Evolutionary conservation across 2,329 filamentous ascomycete genomes (phyloP).

Genomic region (Daldinia sp.): DNA sequence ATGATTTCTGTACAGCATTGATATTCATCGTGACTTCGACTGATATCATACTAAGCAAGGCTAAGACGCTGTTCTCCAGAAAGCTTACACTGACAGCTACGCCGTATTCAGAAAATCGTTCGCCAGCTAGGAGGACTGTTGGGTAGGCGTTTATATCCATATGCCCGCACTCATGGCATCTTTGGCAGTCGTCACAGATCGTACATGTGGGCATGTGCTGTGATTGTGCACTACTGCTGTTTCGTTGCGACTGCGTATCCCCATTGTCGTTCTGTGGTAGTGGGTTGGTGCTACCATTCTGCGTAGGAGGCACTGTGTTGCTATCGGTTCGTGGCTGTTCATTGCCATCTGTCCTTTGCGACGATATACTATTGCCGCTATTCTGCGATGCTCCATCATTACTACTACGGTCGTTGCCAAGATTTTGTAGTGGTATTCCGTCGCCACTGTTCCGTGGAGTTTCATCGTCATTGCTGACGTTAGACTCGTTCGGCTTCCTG

Average conservation of each 20-base stretch:
- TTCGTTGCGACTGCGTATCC: no score
- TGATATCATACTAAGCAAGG: background rate
- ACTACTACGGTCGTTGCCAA: no score
- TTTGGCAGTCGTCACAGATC: background rate
- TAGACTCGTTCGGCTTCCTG: background rate
- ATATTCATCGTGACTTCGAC: background rate
- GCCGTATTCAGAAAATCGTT: background rate
- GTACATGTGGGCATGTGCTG: background rate
- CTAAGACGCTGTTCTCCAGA: background rate
- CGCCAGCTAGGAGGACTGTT: background rate
- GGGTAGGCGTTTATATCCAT: background rate
- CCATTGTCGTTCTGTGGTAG: no score
- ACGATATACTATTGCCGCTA: no score
- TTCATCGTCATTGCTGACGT: background rate
- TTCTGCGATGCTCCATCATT: background rate
- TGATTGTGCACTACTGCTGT: no score
- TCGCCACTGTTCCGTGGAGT: background rate
- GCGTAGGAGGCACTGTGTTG: no score
- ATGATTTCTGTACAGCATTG: background rate
- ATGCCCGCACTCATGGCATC: background rate
- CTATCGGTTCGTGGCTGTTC: no score
- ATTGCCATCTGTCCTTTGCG: no score
- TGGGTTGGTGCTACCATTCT: no score
- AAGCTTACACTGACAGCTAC: background rate
- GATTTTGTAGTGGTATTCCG: background rate